Percentiles rank a stretch among this genome's conserved stretches.
Evolutionary conservation across 208 protist genomes (phyloP).

Genomic region (Borovskyia barvae): DNA sequence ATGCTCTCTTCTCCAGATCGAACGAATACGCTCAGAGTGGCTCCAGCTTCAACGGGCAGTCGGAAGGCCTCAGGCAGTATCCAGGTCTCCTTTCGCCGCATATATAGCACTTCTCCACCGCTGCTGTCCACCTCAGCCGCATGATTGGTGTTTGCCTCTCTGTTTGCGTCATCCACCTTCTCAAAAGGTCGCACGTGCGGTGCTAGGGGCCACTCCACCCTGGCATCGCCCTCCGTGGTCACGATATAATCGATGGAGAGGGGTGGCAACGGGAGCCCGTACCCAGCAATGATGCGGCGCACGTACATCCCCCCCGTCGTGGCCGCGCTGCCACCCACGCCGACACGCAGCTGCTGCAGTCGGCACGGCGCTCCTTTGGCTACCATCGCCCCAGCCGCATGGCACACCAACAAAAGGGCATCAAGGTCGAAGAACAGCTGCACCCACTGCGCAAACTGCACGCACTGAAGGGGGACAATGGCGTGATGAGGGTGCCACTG

Average conservation of each 20-base stretch:
- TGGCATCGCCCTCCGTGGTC: background rate
- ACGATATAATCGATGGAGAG: conserved; percentile 15
- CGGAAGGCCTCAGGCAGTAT: conserved; percentile 35
- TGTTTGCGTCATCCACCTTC: no score
- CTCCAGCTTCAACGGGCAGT: conserved; percentile 21
- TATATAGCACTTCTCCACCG: no score
- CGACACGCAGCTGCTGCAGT: conserved; percentile 39
- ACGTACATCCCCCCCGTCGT: conserved; percentile 38
- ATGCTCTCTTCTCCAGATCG: conserved; percentile 20
- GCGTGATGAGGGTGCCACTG: conserved; percentile 57
- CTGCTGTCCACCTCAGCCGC: background rate
- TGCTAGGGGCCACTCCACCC: no score
- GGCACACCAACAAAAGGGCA: conserved; percentile 30
- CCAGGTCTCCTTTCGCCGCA: background rate
- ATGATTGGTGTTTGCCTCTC: background rate
- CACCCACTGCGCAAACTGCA: conserved; percentile 50
- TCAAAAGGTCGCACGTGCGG: no score
- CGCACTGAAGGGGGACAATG: conserved; percentile 53
- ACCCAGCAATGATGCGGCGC: conserved; percentile 62
- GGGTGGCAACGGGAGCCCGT: conserved; percentile 25
- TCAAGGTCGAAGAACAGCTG: conserved; percentile 67
- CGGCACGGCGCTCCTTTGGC: conserved; percentile 1
- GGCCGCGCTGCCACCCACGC: background rate
- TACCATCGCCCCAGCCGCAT: background rate
- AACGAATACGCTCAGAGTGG: conserved; percentile 21